phyloP scores from a whole-genome alignment of 2,329 filamentous ascomycete species.

The Rutstroemia sydowiana region DNA sequence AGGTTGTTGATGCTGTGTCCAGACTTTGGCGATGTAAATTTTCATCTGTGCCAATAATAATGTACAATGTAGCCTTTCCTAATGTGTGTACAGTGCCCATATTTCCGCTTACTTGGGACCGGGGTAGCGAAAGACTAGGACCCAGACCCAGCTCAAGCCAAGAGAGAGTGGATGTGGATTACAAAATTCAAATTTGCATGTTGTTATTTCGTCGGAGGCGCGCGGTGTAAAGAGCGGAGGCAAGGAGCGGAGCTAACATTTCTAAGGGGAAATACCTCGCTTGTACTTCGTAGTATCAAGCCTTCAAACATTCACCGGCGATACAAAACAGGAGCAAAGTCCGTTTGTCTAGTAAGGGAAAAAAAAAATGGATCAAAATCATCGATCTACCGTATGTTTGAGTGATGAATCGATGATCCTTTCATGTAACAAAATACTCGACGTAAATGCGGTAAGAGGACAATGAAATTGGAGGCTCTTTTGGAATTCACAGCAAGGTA shows the following conservation, averaged over 20 bases:
- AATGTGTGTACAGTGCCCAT: background rate
- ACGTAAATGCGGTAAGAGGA: background rate
- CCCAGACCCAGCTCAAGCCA: background rate
- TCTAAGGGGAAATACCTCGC: background rate
- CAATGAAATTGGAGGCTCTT: conserved; percentile 3
- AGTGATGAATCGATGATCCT: background rate
- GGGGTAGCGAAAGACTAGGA: background rate
- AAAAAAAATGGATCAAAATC: background rate
- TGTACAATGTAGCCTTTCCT: background rate
- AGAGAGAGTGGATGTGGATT: background rate
- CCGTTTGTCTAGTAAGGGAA: background rate
- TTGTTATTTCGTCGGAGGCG: background rate
- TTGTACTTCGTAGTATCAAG: background rate
- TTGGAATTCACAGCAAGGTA: background rate
- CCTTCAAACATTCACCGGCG: background rate
- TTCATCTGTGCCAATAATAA: background rate
- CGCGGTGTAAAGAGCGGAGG: background rate
- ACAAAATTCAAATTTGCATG: conserved; percentile 1
- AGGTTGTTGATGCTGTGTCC: background rate
- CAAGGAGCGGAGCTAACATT: too few relatives aligned
- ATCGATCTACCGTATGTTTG: background rate
- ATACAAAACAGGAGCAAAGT: background rate
- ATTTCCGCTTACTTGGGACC: background rate
- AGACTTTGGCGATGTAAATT: conserved; percentile 2
- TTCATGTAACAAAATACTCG: too few relatives aligned